Evolutionary conservation across 371 early-diverging fungal genomes (phyloP), one percentile per base, ranked within the genome.

Genomic region (Rhizopus microsporus): DNA sequence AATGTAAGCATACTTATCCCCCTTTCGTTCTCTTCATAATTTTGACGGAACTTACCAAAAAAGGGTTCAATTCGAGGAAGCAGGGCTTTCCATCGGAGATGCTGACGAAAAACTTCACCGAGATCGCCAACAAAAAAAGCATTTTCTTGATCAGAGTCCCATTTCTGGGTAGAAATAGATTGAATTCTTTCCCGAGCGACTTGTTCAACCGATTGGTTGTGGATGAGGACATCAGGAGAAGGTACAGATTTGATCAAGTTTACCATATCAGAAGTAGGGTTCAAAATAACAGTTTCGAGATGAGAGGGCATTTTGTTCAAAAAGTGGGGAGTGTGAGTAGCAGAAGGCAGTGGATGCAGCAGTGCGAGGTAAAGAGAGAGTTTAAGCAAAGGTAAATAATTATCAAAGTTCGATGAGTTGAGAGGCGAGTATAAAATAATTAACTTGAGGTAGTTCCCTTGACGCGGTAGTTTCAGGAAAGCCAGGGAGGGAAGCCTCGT

Each of bases 1-100:
- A 57, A 58, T 32, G 23, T 33, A 65, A 44, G 15, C 37, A 46
- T 29, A 17, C 17, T 23, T n/a, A 59, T 3, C 49, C 34, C 23
- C 23, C 23, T 23, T 42, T n/a, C 15, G 10, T 56, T 5, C 34
- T 15, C 12, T 37, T 44, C 12, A 55, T 35, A 13, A n/a, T 10
- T n/a, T 6, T 32, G 29, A 4, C 30, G 8, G n/a, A 17, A 63
- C 83, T 68, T 81, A 90, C 89, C 93, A 75, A 90, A 97, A 77
- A 93, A 95, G 17, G 99, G 99, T 73, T 95, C 89, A 53, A 98
- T 91, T 56, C 94, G 86, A 34, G 97, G 96, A 56, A 98, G 76
- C 48, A 84, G 76, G 29, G 73, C 57, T 63, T 81, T 81, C 95
- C 95, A 98, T 56, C 88, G 89, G 40, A 73, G 54, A 66, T 90